Evolutionary conservation across 1,139 yeast genomes (phyloP).

Genomic region (Maudiozyma humilis): DNA sequence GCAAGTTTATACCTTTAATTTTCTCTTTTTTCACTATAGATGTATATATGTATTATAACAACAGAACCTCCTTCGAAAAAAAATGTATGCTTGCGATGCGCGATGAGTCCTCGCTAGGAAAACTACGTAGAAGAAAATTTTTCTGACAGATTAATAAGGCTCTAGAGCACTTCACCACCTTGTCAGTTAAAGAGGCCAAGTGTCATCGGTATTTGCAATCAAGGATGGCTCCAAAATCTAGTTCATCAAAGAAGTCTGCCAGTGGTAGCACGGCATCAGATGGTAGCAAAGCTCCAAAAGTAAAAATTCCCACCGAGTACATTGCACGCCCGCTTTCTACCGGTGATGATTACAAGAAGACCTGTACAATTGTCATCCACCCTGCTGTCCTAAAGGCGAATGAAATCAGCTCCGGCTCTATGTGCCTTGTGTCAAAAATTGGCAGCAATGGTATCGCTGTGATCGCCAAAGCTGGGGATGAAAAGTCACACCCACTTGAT

Average conservation of each 20-base stretch:
- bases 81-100: too few species aligned
- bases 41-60: neutral
- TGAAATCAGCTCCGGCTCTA: constrained; percentile 47
- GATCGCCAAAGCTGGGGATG: constrained; percentile 35
- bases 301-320: constrained; percentile 36
- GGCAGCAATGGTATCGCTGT: constrained; percentile 46
- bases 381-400: constrained; percentile 45
- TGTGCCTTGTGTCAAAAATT: constrained; percentile 43
- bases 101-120: neutral
- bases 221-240: constrained; percentile 27
- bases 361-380: constrained; percentile 42
- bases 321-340: constrained; percentile 51
- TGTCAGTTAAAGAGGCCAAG: too few species aligned
- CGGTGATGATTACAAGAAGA: constrained; percentile 31
- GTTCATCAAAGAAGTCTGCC: constrained; percentile 30
- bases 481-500: constrained; percentile 36
- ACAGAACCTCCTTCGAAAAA: too few species aligned
- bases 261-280: constrained; percentile 14
- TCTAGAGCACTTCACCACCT: too few species aligned
- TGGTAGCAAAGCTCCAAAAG: constrained; percentile 27
- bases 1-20: constrained; percentile 76
- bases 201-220: neutral
- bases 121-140: neutral
- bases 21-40: too few species aligned
- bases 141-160: neutral